A percentile compares a stretch with the other conserved stretches of the same genome.
phyloP scores from a whole-genome alignment of 2,329 filamentous ascomycete species.

The Xylogone sp. region DNA sequence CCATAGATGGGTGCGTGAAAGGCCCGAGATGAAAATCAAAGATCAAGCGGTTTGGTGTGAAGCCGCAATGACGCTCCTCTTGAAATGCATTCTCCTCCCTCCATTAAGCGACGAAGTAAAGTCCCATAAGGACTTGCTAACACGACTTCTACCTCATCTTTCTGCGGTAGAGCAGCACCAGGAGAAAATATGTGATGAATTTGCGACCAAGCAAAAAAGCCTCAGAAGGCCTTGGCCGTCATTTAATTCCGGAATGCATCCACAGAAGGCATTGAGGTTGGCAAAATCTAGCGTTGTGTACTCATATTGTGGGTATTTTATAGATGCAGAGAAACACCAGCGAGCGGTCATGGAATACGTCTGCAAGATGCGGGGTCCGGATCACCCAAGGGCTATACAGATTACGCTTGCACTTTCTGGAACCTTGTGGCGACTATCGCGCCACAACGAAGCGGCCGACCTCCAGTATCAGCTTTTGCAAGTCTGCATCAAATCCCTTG shows the following conservation, averaged over 20 bases:
- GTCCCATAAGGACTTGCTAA: conserved; percentile 11
- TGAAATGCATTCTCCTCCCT: conserved; percentile 22
- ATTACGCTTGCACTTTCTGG: conserved; percentile 22
- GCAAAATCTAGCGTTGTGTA: conserved; percentile 28
- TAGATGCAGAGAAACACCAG: conserved; percentile 25
- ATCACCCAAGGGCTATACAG: conserved; percentile 16
- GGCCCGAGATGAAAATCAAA: conserved; percentile 18
- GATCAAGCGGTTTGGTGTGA: conserved; percentile 28
- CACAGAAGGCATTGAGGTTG: conserved; percentile 12
- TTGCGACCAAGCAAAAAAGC: no score
- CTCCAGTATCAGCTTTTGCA: conserved; percentile 20
- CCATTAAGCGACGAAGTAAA: conserved; percentile 15
- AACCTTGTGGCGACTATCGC: conserved; percentile 12
- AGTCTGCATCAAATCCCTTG: conserved; percentile 15
- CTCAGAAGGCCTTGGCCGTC: no score
- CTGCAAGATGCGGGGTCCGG: no score
- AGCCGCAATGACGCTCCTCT: conserved; percentile 21
- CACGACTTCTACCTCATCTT: conserved; percentile 25
- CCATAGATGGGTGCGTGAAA: conserved; percentile 28
- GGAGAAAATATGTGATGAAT: neutral
- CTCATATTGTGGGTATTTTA: conserved; percentile 16
- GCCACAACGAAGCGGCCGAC: conserved; percentile 19
- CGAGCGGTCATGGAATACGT: no score
- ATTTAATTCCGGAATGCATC: neutral
- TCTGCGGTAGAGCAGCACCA: conserved; percentile 16